phyloP scores from a whole-genome alignment of 2,329 filamentous ascomycete genomes.

The Capronia americana region DNA sequence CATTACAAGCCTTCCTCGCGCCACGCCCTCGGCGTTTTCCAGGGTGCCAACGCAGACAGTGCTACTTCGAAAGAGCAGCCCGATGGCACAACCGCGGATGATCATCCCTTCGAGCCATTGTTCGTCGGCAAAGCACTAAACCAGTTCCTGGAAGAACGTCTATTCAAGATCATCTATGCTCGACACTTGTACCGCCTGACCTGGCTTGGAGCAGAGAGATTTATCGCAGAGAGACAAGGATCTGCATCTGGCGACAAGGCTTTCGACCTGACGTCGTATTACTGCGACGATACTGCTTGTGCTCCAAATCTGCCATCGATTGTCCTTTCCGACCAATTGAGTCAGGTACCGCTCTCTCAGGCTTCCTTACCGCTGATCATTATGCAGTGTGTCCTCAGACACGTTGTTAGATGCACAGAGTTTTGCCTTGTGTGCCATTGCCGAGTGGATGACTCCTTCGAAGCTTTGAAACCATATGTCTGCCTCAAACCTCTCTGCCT shows the following conservation, averaged over 20 bases:
- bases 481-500: constrained; percentile 78
- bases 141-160: constrained; percentile 69
- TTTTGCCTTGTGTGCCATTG: constrained; percentile 87
- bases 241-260: constrained; percentile 7
- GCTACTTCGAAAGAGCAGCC: background rate
- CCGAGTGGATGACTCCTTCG: constrained; percentile 67
- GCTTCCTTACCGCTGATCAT: constrained; percentile 63
- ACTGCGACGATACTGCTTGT: constrained; percentile 24
- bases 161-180: constrained; percentile 67
- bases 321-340: constrained; percentile 61
- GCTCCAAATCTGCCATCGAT: constrained; percentile 50
- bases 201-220: constrained; percentile 73
- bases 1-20: constrained; percentile 71
- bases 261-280: constrained; percentile 23
- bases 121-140: constrained; percentile 77
- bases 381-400: constrained; percentile 78
- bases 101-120: constrained; percentile 58
- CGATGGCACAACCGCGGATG: constrained; percentile 12
- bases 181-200: constrained; percentile 59
- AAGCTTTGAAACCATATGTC: constrained; percentile 66
- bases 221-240: constrained; percentile 57
- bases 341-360: constrained; percentile 37
- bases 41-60: constrained; percentile 21
- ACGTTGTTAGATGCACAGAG: constrained; percentile 79
- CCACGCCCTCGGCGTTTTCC: constrained; percentile 63